Percentiles rank a stretch among this genome's conserved stretches.
These are phyloP conservation scores for Stenocarpella maydis DNA, from an alignment of 2,329 filamentous ascomycete genomes.

Conservation along the genomic window DNA sequence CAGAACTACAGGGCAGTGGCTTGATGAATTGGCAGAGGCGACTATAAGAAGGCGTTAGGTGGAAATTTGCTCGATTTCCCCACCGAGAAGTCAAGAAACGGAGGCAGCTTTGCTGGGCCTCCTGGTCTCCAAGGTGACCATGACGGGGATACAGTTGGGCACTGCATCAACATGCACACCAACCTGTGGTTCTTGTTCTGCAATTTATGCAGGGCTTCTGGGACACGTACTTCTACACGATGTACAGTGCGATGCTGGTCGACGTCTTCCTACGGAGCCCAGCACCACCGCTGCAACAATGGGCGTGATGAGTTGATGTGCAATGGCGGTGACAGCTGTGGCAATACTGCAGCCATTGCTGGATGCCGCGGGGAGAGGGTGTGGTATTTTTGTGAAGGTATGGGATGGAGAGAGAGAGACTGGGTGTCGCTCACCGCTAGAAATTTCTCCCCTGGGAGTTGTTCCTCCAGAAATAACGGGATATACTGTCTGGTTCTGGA, in stretches of 20 bases:
- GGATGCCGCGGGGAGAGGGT: neutral
- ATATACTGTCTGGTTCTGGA: neutral
- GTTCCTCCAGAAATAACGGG: no score
- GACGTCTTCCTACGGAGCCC: neutral
- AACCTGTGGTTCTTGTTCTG: neutral
- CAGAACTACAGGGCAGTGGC: neutral
- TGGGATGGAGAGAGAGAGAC: neutral
- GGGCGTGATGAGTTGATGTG: neutral
- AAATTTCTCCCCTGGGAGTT: neutral
- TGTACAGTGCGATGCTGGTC: constrained; percentile 6
- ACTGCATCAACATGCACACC: neutral
- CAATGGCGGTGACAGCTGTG: neutral
- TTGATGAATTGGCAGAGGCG: neutral
- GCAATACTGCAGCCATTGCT: constrained; percentile 6
- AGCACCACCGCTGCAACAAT: constrained; percentile 2
- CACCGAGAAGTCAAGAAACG: neutral
- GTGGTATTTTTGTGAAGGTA: neutral
- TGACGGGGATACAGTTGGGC: constrained; percentile 7
- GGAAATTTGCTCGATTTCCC: neutral
- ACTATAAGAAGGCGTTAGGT: neutral
- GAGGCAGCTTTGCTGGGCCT: neutral
- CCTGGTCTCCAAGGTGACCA: neutral
- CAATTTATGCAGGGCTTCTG: neutral
- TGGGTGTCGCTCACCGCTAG: neutral
- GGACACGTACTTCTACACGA: neutral